Percentiles rank a stretch among this genome's conserved stretches.
Evolutionary conservation across 2,329 filamentous ascomycete genomes (phyloP).

Genomic region (Hirsutella minnesotensis): DNA sequence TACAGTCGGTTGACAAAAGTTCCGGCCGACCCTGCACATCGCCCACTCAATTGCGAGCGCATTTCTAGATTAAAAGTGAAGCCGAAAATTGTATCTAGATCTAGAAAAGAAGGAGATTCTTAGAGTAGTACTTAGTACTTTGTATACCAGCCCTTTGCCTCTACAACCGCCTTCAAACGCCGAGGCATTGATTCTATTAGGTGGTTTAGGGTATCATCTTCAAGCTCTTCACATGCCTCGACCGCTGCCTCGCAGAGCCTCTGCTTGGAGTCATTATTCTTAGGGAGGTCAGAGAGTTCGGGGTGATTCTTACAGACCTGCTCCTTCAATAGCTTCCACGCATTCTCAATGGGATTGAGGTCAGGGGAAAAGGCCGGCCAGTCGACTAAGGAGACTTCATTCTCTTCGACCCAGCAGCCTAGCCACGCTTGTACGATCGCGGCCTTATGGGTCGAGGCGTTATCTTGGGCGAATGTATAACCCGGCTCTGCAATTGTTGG

Average conservation of each 20-base stretch:
- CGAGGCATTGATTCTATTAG: neutral
- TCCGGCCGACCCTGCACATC: no score
- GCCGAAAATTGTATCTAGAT: no score
- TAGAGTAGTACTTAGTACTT: neutral
- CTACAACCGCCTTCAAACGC: neutral
- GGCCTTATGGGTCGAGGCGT: neutral
- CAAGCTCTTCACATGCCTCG: neutral
- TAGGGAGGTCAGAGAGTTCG: neutral
- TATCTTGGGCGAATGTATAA: neutral
- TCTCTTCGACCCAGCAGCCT: neutral
- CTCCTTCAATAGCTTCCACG: neutral
- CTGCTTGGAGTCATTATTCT: no score
- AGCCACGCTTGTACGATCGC: neutral
- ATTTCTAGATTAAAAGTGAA: no score
- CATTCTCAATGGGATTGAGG: neutral
- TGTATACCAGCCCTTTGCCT: neutral
- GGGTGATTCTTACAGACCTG: neutral
- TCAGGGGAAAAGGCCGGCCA: neutral
- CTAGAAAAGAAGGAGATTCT: neutral
- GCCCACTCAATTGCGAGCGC: no score
- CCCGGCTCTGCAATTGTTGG: neutral
- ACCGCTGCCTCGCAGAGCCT: neutral
- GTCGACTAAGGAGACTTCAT: neutral
- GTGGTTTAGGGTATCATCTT: neutral
- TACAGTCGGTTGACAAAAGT: no score